Percentiles rank a stretch among this genome's conserved stretches.
Evolutionary conservation across 2,329 filamentous ascomycete species (phyloP).

Genomic region (Talaromyces piceae): DNA sequence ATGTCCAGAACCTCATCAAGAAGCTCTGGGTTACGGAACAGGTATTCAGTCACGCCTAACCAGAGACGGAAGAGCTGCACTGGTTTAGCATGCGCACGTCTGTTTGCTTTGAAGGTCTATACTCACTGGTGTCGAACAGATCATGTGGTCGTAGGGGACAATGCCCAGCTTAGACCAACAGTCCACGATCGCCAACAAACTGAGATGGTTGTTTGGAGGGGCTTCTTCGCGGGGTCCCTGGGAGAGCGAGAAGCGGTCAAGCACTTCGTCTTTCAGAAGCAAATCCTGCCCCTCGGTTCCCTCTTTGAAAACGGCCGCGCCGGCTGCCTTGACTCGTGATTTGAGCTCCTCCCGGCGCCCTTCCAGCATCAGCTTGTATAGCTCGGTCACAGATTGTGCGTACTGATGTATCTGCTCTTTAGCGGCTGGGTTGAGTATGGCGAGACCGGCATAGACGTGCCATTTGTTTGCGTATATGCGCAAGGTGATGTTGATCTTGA

Average conservation of each 20-base stretch:
- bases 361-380: constrained; percentile 95
- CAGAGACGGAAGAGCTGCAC: constrained; percentile 81
- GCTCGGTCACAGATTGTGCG: constrained; percentile 79
- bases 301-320: constrained; percentile 59
- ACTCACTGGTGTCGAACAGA: constrained; percentile 82
- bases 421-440: constrained; percentile 91
- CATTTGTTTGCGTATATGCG: constrained; percentile 98
- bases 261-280: constrained; percentile 67
- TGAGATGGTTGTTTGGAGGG: constrained; percentile 82
- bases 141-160: constrained; percentile 98
- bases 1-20: constrained; percentile 80
- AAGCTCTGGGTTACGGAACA: constrained; percentile 75
- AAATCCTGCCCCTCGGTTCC: constrained; percentile 53
- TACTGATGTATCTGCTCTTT: constrained; percentile 92
- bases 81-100: not conserved
- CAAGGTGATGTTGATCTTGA: constrained; percentile 96
- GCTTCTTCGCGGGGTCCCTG: constrained; percentile 58
- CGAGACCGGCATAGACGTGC: constrained; percentile 97
- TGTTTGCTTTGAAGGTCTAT: not conserved
- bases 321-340: constrained; percentile 68
- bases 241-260: constrained; percentile 83
- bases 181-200: constrained; percentile 91
- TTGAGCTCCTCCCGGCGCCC: constrained; percentile 70
- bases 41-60: constrained; percentile 92
- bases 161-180: constrained; percentile 94